A percentile compares a stretch with the other conserved stretches of the same genome.
phyloP scores from a whole-genome alignment of 192 early-diverging fungal genomes.

The Haplosporangium gracile region DNA sequence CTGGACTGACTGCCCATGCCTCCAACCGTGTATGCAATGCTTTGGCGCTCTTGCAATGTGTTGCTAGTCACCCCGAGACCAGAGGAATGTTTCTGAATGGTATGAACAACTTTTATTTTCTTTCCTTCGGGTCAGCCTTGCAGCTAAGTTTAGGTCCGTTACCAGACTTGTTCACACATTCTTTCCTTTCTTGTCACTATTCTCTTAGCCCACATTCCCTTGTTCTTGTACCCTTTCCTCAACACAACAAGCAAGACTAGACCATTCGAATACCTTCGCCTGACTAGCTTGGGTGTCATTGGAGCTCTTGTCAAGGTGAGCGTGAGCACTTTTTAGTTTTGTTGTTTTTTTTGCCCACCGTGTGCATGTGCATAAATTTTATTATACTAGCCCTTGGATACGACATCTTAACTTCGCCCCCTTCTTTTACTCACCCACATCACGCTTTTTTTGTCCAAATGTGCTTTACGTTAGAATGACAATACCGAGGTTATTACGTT shows the following conservation, averaged over 20 bases:
- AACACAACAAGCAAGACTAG: slow-evolving; percentile 94
- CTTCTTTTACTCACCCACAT: slow-evolving; percentile 3
- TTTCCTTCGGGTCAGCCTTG: not conserved
- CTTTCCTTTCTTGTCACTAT: slow-evolving; percentile 10
- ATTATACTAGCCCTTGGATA: slow-evolving; percentile 3
- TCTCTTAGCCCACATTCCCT: slow-evolving; percentile 87
- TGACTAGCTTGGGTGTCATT: slow-evolving; percentile 94
- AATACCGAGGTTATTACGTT: slow-evolving; percentile 95
- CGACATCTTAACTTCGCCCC: not conserved
- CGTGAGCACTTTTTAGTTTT: not conserved
- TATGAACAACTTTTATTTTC: slow-evolving; percentile 40
- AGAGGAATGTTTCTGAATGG: slow-evolving; percentile 84
- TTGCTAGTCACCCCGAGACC: slow-evolving; percentile 95
- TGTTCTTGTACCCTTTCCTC: slow-evolving; percentile 95
- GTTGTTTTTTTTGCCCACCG: not conserved
- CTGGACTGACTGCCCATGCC: slow-evolving; percentile 86
- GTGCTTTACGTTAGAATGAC: slow-evolving; percentile 74
- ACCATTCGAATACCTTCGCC: slow-evolving; percentile 94
- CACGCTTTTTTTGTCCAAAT: not conserved
- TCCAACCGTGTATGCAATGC: slow-evolving; percentile 98
- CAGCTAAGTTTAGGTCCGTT: not conserved
- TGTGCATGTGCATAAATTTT: slow-evolving; percentile 1
- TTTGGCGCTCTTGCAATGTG: slow-evolving; percentile 94
- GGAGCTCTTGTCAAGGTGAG: slow-evolving; percentile 93
- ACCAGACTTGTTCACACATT: not conserved